A percentile compares a stretch with the other conserved stretches of the same genome.
Conservation (phyloP, 208 protist species). For the Acanthamoeba sp. region DNA sequence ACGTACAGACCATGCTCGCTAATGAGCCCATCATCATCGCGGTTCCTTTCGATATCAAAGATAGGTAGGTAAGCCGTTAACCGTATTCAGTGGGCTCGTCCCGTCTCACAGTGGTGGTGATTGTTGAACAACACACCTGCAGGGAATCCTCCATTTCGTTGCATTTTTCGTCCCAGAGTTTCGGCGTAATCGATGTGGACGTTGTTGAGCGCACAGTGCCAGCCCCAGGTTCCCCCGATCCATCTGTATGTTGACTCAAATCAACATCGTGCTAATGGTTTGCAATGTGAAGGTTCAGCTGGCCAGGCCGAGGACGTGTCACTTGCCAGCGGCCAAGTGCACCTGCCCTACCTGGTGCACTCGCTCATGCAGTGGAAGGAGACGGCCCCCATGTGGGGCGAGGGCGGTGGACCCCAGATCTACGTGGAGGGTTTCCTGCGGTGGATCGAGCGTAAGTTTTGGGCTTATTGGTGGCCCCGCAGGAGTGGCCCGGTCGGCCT, state of each 20-base stretch:
- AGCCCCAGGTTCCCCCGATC: neutral
- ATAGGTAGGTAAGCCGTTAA: neutral
- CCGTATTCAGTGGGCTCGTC: too few relatives aligned
- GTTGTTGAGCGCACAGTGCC: neutral
- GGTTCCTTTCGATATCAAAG: neutral
- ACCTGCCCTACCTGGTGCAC: slow-evolving; percentile 25
- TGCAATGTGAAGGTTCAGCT: neutral
- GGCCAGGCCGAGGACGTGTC: neutral
- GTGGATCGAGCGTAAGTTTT: slow-evolving; percentile 28
- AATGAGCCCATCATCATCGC: slow-evolving; percentile 16
- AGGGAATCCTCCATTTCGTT: neutral
- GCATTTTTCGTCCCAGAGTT: neutral
- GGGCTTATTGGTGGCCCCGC: slow-evolving; percentile 15
- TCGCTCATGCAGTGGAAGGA: slow-evolving; percentile 20
- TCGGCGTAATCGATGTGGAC: slow-evolving; percentile 11
- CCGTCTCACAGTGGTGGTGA: too few relatives aligned
- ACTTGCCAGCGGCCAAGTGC: slow-evolving; percentile 3
- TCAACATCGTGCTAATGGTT: too few relatives aligned
- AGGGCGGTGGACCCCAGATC: neutral
- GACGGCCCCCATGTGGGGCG: slow-evolving; percentile 17
- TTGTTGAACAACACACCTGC: too few relatives aligned
- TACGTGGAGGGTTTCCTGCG: slow-evolving; percentile 10
- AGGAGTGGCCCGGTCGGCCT: neutral
- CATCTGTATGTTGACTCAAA: too few relatives aligned
- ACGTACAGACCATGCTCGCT: neutral